Evolutionary conservation across 2,329 filamentous ascomycete genomes (phyloP).

Genomic region (Zalaria sp.): DNA sequence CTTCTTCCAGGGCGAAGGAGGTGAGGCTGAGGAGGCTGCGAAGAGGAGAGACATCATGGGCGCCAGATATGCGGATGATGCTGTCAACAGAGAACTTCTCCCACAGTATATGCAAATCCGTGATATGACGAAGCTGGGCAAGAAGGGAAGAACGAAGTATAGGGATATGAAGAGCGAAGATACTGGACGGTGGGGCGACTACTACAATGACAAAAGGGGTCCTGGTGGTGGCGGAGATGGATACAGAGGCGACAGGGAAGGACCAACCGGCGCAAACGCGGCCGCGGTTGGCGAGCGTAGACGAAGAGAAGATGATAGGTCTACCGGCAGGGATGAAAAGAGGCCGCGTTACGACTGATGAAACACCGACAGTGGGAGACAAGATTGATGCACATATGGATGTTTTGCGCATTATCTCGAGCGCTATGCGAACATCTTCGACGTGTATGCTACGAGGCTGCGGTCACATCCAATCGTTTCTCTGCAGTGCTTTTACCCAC

Average conservation of each 20-base stretch:
- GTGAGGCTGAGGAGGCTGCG: conserved; percentile 38
- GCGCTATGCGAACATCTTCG: too few species aligned
- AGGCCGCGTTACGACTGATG: conserved; percentile 25
- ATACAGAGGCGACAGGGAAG: conserved; percentile 33
- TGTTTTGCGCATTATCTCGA: too few species aligned
- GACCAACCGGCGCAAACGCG: conserved; percentile 53
- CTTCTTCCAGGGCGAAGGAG: conserved; percentile 69
- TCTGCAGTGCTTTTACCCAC: too few species aligned
- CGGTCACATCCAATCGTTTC: too few species aligned
- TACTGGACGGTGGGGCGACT: conserved; percentile 67
- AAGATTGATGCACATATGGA: too few species aligned
- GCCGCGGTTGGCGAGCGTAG: conserved; percentile 53
- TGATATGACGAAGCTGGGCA: conserved; percentile 86
- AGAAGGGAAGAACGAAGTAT: conserved; percentile 83
- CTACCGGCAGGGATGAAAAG: conserved; percentile 28
- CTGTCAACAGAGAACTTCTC: conserved; percentile 65
- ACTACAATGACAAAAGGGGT: conserved; percentile 39
- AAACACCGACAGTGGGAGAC: background rate
- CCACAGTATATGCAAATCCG: conserved; percentile 86
- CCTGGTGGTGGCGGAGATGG: conserved; percentile 49
- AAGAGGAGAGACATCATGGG: conserved; percentile 78
- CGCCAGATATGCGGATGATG: conserved; percentile 66
- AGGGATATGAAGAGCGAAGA: conserved; percentile 80
- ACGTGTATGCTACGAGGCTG: too few species aligned
- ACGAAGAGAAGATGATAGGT: conserved; percentile 24